Evolutionary conservation across 108 stramenopile genomes (phyloP), one percentile per base, ranked within the genome.

Genomic region (Nannochloropsis oceanica): DNA sequence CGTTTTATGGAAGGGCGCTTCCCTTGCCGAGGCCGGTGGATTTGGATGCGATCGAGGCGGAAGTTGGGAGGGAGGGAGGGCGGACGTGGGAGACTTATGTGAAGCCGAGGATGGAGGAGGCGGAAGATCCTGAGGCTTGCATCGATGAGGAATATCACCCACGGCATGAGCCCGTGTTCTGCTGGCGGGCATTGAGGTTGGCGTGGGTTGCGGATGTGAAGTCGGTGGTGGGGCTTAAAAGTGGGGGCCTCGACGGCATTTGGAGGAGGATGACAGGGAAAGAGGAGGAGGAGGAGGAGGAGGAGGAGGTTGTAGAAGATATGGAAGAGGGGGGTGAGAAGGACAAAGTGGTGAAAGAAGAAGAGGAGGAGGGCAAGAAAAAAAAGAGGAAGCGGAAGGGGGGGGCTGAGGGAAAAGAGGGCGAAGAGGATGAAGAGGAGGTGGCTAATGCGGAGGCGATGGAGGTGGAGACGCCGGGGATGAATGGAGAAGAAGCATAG

Each of bases 61-160:
- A 73, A 10, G 59, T 73, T 7, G 59, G 59, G 59, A n/a, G n/a
- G 2, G 59, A 18, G 59, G 59, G 18, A 20, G 44, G 27, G 44
- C 44, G 59, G 22, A 73, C 84, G 22, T 44, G 25, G 25, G 85
- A 85, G 25, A 80, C 7, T 20, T 85, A 73, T 3, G 59, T 85
- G 11, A 81, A 42, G 27, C 27, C 34, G 9, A n/a, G 42, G 26
- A 85, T 85, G 85, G 85, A 85, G 25, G 81, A 81, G 42, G 85
- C 85, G 13, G 81, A 81, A 13, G 85, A 85, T 80, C 85, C 85
- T 13, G 80, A 85, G 13, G 81, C 80, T 26, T 85, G 85, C 81
- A 85, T 85, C 0, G 85, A 85, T 10, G 85, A 85, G 81, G 85
- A 85, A 34, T 85, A 85, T 2, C 85, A 85, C 14, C 85, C 85